Evolutionary conservation across 1,284 basidiomycete genomes (phyloP), one percentile per base, ranked within the genome.

Genomic region (Sanguinoderma infundibulare): DNA sequence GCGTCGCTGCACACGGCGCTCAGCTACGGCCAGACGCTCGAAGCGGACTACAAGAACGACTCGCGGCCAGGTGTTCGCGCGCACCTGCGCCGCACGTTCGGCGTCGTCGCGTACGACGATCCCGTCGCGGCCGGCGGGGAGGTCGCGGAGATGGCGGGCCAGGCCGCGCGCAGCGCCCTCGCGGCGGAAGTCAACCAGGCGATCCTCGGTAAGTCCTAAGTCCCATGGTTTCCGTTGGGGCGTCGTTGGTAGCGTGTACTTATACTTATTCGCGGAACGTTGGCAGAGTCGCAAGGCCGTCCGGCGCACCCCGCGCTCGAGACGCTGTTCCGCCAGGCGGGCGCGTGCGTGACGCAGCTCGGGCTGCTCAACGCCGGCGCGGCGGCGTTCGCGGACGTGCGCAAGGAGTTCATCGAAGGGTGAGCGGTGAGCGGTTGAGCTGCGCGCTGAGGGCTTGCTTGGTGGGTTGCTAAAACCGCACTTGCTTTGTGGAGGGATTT

Each of bases 161-260:
- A 86, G 65, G 83, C 83, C 47, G 86, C 91, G 39, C 80, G 90
- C 61, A 80, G 83, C 47, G 75, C 78, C 26, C 79, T 95, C 52
- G 91, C 91, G 24, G 87, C 85, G 59, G 91, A 93, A 75, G 75
- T 94, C 42, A 95, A 95, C 66, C 82, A 87, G 72, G 91, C 87
- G 24, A 93, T 95, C 61, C 77, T 95, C 55, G 89, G 92, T 94
- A 67, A 62, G 90, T 77, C 59, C 34, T 63, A 8, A 15, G 12
- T 20, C 38, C 61, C n/a, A n/a, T n/a, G n/a, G 24, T 30, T 30
- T 53, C 42, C 51, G 54, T 26, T 1, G 56, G 47, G 35, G 20
- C 47, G 24, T 53, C 53, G 30, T 58, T 70, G 17, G 63, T n/a
- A 50, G 38, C n/a, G 51, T 49, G 30, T 57, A 30, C 30, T 52